These are phyloP conservation scores for Saccharomyces kudriavzevii DNA, from an alignment of 805 yeast species.

Conservation along the genomic window DNA sequence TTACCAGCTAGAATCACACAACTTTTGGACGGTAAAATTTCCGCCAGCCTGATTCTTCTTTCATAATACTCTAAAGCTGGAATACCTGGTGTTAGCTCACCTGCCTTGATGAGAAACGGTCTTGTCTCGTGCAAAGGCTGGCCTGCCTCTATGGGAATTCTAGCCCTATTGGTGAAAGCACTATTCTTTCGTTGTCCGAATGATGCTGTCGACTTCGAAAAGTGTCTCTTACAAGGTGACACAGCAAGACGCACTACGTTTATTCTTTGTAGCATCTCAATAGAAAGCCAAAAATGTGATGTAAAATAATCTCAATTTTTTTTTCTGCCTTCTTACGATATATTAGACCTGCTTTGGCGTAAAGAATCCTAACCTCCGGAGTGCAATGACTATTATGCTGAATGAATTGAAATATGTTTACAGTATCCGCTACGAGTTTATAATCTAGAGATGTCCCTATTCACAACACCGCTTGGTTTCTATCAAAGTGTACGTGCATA, in stretches of 20 bases:
- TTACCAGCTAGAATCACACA: conserved; percentile 70
- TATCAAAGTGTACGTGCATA: not conserved
- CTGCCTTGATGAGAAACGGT: conserved; percentile 62
- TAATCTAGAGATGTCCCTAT: not conserved
- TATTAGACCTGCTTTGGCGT: not conserved
- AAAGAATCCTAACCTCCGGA: not conserved
- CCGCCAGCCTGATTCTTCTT: conserved; percentile 56
- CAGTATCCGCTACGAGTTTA: not conserved
- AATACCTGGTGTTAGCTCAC: conserved; percentile 84
- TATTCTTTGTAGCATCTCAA: not conserved
- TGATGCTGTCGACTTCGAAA: not conserved
- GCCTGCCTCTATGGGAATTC: conserved; percentile 45
- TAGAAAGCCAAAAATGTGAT: not conserved
- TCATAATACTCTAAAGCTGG: conserved; percentile 72
- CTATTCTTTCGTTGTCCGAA: not conserved
- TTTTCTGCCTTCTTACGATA: not conserved
- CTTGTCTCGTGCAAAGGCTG: conserved; percentile 85
- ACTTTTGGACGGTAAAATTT: conserved; percentile 52
- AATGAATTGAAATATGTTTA: not conserved
- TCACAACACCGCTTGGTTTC: not conserved
- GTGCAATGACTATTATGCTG: not conserved
- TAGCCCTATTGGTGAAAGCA: conserved; percentile 9
- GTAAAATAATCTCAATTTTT: not conserved
- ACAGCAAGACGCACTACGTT: not conserved
- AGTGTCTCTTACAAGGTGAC: not conserved